Evolutionary conservation across 169 alveolate genomes (phyloP).

Genomic region (Eimeria acervulina): DNA sequence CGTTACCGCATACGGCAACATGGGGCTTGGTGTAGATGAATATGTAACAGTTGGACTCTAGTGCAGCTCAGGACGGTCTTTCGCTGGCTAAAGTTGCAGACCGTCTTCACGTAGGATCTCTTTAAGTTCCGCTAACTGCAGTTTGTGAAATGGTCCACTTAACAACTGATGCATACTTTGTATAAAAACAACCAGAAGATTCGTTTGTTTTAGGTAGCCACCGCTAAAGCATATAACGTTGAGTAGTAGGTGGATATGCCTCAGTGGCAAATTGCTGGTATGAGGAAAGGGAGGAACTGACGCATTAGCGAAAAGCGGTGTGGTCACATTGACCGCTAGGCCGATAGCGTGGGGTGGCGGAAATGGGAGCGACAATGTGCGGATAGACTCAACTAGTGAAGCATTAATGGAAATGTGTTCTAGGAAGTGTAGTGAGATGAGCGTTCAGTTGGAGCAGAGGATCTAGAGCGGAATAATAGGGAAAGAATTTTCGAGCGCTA

Average conservation of each 20-base stretch:
- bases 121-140: neutral
- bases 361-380: neutral
- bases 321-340: neutral
- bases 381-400: neutral
- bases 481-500: neutral
- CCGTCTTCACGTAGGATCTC: neutral
- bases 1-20: neutral
- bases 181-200: neutral
- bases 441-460: neutral
- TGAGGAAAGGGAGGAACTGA: neutral
- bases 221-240: neutral
- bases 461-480: neutral
- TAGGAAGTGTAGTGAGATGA: neutral
- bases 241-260: neutral
- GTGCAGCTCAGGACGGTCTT: too few species aligned
- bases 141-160: neutral
- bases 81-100: too few species aligned
- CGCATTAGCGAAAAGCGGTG: neutral
- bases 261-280: neutral
- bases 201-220: neutral
- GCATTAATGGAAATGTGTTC: neutral
- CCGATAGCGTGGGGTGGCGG: neutral
- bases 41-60: too few species aligned
- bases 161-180: neutral
- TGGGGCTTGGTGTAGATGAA: too few species aligned